phyloP scores from a whole-genome alignment of 2,329 filamentous ascomycete genomes.

The Alternaria novae-zelandiae region DNA sequence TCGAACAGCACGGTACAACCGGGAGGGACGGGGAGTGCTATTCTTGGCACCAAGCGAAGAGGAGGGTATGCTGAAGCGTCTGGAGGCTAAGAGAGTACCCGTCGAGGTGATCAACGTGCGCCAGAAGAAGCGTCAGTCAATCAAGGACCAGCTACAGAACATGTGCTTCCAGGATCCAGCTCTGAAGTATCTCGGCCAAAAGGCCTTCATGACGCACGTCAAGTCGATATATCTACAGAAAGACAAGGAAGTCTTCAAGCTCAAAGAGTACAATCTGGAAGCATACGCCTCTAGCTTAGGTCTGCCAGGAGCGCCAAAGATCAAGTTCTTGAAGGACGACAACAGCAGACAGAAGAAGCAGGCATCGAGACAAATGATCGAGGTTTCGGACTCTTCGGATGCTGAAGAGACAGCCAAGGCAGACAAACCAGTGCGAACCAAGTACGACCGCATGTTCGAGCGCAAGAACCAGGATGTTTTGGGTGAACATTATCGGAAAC shows the following conservation, averaged over 20 bases:
- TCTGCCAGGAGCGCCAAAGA: constrained; percentile 87
- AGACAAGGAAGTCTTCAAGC: constrained; percentile 88
- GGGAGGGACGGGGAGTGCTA: constrained; percentile 83
- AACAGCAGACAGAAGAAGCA: constrained; percentile 89
- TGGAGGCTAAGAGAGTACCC: constrained; percentile 89
- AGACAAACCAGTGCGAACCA: constrained; percentile 79
- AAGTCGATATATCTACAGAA: constrained; percentile 86
- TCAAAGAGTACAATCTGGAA: constrained; percentile 83
- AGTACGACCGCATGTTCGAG: constrained; percentile 98
- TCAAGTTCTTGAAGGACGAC: constrained; percentile 91
- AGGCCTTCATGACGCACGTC: constrained; percentile 91
- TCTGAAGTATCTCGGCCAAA: constrained; percentile 93
- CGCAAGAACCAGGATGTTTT: constrained; percentile 93
- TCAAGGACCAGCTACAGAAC: constrained; percentile 84
- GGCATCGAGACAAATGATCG: constrained; percentile 70
- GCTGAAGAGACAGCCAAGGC: constrained; percentile 57
- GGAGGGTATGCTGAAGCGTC: constrained; percentile 81
- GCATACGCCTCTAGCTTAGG: constrained; percentile 85
- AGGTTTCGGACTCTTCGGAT: constrained; percentile 66
- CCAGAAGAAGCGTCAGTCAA: constrained; percentile 85
- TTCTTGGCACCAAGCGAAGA: constrained; percentile 95
- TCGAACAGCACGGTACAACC: constrained; percentile 90
- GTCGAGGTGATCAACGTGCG: constrained; percentile 86
- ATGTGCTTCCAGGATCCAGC: constrained; percentile 96
- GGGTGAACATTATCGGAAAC: constrained; percentile 89